Base-by-base conservation (phyloP, 352 stramenopile genomes). In the Globisporangium megalacanthum region DNA sequence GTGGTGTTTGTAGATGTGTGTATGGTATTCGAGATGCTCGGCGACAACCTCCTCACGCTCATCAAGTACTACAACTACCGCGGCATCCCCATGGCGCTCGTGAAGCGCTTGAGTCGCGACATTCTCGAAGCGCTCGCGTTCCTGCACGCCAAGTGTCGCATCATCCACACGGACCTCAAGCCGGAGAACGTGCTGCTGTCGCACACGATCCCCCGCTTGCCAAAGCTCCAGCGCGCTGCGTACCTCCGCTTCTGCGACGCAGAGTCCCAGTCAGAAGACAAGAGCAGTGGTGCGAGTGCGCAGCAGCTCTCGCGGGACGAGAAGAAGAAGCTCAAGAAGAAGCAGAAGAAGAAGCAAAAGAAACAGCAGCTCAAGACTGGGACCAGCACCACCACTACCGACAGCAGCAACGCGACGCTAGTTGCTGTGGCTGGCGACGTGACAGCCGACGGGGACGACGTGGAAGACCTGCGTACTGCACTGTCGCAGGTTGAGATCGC, bases 101-200 rank as follows among this genome's bases (percentile, higher is more conserved):
- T 99, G 10, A 96, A 98, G 70, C 88, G 85, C 33, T 91, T 99
- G 62, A 89, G 92, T 13, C 78, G 79, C 31, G 92, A 99, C 61
- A 97, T 99, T 57, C 94, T 97, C 52, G 83, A 96, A 62, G 97
- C 88, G 14, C 79, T 99, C 17, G 95, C 98, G 52, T 99, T 99
- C 73, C 73, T 99, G 14, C 97, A 99, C 69, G 52, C 86, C 49
- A 89, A 98, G 62, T 99, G 97, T 76, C 65, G 96, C 57, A 99
- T 99, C 65, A 99, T 99, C 73, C 97, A 99, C 80, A 99, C 97
- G 6, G 97, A 99, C 81, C 73, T 99, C 6, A 99, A 99, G 66
- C 97, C 97, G 0, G 97, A 99, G 73, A 99, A 99, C 71, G 92
- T 99, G 20, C 66, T 99, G 45, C 70, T 99, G 2, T 93, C 70